Evolutionary conservation across 257 asterid genomes (phyloP).

Genomic region (Fraxinus cuspidata): DNA sequence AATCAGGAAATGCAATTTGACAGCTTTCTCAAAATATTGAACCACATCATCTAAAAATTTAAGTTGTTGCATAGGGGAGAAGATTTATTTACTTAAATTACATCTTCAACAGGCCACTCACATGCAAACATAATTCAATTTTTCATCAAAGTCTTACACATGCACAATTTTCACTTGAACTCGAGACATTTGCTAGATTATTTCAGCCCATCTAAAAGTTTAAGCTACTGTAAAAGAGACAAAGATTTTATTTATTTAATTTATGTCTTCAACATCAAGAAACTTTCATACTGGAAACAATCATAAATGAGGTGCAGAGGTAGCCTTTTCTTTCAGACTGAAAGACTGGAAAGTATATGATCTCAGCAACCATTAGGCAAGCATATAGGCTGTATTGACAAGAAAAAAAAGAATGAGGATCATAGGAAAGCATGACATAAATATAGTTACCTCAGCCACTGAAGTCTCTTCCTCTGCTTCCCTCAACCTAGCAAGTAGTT

Average conservation of each 20-base stretch:
- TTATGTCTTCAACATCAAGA: not conserved
- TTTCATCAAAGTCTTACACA: not conserved
- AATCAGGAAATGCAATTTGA: not conserved
- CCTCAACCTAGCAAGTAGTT: conserved; percentile 79
- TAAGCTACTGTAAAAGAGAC: not conserved
- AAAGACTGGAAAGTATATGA: no score
- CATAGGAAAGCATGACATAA: not conserved
- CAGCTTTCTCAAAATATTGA: not conserved
- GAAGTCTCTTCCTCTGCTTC: conserved; percentile 92
- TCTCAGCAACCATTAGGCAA: no score
- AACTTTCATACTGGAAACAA: not conserved
- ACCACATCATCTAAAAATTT: not conserved
- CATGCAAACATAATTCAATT: not conserved
- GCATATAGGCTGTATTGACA: not conserved
- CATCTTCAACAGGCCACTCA: not conserved
- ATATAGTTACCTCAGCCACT: conserved; percentile 62
- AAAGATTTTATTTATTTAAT: not conserved
- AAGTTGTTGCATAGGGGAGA: not conserved
- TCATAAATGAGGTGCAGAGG: not conserved
- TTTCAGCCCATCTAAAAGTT: not conserved
- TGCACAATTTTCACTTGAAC: not conserved
- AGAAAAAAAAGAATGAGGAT: not conserved
- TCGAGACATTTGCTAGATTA: not conserved
- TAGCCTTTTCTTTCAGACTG: not conserved
- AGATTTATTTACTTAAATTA: not conserved